Conservation (phyloP, 352 stramenopile species). For the Aphanomyces cochlioides region DNA sequence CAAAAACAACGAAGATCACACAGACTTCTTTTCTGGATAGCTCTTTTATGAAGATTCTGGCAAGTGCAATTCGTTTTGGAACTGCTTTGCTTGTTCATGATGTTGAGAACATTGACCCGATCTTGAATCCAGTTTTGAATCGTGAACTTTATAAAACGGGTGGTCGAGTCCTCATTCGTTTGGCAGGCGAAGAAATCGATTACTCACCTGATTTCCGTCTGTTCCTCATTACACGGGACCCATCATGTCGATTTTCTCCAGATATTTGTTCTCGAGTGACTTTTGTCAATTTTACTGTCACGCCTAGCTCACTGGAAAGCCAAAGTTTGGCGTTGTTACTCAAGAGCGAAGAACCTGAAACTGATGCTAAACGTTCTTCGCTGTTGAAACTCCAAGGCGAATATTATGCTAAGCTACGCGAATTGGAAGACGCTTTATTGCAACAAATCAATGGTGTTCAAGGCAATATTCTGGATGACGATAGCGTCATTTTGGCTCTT, state of each 20-base stretch:
- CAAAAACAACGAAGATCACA: constrained; percentile 92
- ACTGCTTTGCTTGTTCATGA: constrained; percentile 98
- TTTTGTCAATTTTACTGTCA: constrained; percentile 99
- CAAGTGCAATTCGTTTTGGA: constrained; percentile 99
- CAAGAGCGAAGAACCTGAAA: constrained; percentile 95
- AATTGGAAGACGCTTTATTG: constrained; percentile 98
- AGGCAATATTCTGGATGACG: constrained; percentile 99
- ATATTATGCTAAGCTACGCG: constrained; percentile 94
- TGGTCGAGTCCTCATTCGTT: constrained; percentile 95
- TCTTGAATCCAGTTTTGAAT: constrained; percentile 99
- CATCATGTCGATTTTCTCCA: constrained; percentile 95
- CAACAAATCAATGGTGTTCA: constrained; percentile 98
- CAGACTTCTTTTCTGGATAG: constrained; percentile 99
- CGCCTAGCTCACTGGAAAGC: constrained; percentile 95
- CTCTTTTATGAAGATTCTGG: constrained; percentile 99
- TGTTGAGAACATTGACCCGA: constrained; percentile 99
- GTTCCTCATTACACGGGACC: constrained; percentile 98
- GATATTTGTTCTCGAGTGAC: constrained; percentile 99
- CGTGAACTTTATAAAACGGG: constrained; percentile 98
- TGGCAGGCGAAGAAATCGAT: constrained; percentile 99
- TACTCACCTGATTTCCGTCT: constrained; percentile 99
- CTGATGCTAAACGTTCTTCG: constrained; percentile 94
- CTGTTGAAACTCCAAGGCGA: constrained; percentile 98
- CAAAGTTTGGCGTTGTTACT: constrained; percentile 96
- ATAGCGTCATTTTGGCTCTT: constrained; percentile 97